These are phyloP conservation scores for Hypoxylon sp. DNA, from an alignment of 2,329 filamentous ascomycete genomes.

Conservation along the genomic window DNA sequence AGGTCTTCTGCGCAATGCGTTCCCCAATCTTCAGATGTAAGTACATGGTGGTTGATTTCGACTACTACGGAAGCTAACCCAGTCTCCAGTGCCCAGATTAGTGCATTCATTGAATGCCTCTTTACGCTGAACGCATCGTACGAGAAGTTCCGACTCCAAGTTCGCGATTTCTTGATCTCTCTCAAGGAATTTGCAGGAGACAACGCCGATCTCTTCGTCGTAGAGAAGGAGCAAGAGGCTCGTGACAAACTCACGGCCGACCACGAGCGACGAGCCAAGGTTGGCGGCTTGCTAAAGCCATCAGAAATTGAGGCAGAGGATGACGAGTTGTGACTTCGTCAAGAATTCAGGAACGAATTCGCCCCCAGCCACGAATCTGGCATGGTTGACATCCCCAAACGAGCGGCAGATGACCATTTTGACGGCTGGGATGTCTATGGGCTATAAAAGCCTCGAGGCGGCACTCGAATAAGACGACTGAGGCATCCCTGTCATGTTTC, in stretches of 20 bases:
- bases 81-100: constrained; percentile 76
- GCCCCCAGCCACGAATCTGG: constrained; percentile 51
- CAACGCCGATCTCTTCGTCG: constrained; percentile 90
- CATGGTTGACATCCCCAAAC: constrained; percentile 35
- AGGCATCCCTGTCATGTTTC: constrained; percentile 22
- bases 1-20: constrained; percentile 85
- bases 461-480: constrained; percentile 20
- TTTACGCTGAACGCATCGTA: constrained; percentile 89
- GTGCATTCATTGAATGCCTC: constrained; percentile 86
- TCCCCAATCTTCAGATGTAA: constrained; percentile 90
- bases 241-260: constrained; percentile 87
- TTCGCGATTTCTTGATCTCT: constrained; percentile 96
- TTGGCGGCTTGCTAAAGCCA: constrained; percentile 94
- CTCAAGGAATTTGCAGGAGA: constrained; percentile 97
- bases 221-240: constrained; percentile 93
- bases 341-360: constrained; percentile 72
- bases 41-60: constrained; percentile 49
- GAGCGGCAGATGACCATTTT: constrained; percentile 37
- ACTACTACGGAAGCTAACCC: constrained; percentile 48
- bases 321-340: constrained; percentile 85
- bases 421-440: constrained; percentile 49
- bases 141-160: constrained; percentile 92
- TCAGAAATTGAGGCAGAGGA: constrained; percentile 92
- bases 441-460: constrained; percentile 46
- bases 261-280: constrained; percentile 90